These are phyloP conservation scores for Aspergillus niger DNA, from an alignment of 2,329 filamentous ascomycete genomes.

Conservation along the genomic window DNA sequence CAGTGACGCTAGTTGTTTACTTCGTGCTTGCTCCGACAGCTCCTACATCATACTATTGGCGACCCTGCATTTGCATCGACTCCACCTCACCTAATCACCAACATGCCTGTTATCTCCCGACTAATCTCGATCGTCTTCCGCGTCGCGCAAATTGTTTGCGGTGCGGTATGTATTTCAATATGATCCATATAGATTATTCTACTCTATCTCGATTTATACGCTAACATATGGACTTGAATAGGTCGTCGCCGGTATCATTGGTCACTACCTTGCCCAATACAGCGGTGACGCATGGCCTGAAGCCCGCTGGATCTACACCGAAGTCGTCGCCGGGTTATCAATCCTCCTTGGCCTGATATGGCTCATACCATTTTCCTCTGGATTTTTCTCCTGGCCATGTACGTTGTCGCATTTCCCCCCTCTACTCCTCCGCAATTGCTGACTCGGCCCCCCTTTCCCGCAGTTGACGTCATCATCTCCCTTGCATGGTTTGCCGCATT, in stretches of 20 bases:
- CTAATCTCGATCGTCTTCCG: conserved; percentile 61
- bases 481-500: conserved; percentile 71
- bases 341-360: conserved; percentile 71
- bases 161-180: conserved; percentile 55
- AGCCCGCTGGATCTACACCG: conserved; percentile 73
- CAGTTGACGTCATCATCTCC: conserved; percentile 67
- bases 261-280: conserved; percentile 62
- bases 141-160: conserved; percentile 67
- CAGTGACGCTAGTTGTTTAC: neutral
- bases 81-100: neutral
- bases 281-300: conserved; percentile 55
- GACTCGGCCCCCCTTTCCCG: neutral
- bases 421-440: neutral
- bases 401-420: conserved; percentile 17
- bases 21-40: neutral
- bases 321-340: conserved; percentile 68
- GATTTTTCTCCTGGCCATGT: conserved; percentile 69
- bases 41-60: neutral
- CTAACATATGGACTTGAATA: conserved; percentile 20
- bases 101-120: conserved; percentile 56
- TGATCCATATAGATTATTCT: neutral
- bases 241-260: conserved; percentile 68
- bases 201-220: neutral
- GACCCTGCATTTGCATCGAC: conserved; percentile 5
- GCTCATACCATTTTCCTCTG: conserved; percentile 69